Base-by-base conservation (phyloP, 106 monocot genomes). In the Triglochin maritima region DNA sequence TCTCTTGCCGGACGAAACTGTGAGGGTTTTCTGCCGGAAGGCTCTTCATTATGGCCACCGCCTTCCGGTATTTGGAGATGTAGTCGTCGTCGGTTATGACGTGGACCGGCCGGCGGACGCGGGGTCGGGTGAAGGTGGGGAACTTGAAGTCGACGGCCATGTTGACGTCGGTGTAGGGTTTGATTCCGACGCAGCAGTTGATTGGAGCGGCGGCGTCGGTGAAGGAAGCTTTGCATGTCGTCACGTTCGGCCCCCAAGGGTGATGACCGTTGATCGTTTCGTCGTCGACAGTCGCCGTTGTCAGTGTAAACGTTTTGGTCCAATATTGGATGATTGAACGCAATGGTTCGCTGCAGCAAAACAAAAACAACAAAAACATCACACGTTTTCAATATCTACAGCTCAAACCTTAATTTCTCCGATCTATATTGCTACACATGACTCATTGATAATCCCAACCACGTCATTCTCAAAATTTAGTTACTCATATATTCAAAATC, bases 41-140 rank as follows among this genome's bases (percentile, higher is more conserved):
- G 9, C 15, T 58, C 66, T 74, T 81, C 82, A 88, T 79, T 45
- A 69, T 55, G 70, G 49, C 55, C 9, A 79, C 50, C 4, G 88
- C 88, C 59, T 47, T 71, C 41, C 12, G 46, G 59, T 88, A 84
- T 71, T 77, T 88, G 17, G 60, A 73, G 10, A 79, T 17, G 63
- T 79, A 81, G 44, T 76, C 83, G 8, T 46, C 53, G 65, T 61
- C 59, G 3, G 68, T 71, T 2, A 71, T 55, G 55, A 53, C 43
- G 49, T 88, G 88, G 2, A 74, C 81, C 2, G 88, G 72, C 3
- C 62, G 84, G 9, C 88, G 81, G 56, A 82, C 74, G 41, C 83
- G 83, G 16, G 68, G 41, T 7, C 60, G 14, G 67, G 47, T 11
- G 45, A 67, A 44, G 54, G 16, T 46, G 0, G 67, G 67, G 44